Percentiles rank a stretch among this genome's conserved stretches.
phyloP scores from a whole-genome alignment of 176 grass and related monocot species.

The Secale cereale region DNA sequence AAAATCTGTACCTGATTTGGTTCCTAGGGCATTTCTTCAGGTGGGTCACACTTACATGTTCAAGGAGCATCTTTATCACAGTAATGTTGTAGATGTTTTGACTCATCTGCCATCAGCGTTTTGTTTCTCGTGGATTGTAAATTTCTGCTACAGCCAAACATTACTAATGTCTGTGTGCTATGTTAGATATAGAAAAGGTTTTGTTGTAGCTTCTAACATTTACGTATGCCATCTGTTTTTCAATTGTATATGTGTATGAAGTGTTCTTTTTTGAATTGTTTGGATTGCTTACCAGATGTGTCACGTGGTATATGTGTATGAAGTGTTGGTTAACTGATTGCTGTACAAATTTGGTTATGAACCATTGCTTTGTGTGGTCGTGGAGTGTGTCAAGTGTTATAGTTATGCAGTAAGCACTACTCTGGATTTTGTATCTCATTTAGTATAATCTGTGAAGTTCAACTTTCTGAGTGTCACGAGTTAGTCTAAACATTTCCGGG shows the following conservation, averaged over 20 bases:
- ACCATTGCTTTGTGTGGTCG: background rate
- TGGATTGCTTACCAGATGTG: too few species aligned
- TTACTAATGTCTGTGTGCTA: background rate
- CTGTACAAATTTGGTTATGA: background rate
- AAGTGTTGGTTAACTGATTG: background rate
- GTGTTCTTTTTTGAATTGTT: too few species aligned
- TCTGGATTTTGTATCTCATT: background rate
- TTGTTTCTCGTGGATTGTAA: slow-evolving; percentile 3
- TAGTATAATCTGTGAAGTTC: background rate
- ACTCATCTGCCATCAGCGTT: background rate
- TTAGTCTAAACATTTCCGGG: background rate
- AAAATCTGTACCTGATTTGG: slow-evolving; percentile 83
- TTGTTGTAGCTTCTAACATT: background rate
- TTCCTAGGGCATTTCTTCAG: slow-evolving; percentile 94
- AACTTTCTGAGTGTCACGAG: background rate
- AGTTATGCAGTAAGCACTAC: background rate
- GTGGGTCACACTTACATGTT: slow-evolving; percentile 32
- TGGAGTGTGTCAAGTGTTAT: background rate
- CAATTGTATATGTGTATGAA: too few species aligned
- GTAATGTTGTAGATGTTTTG: background rate
- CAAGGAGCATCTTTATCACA: background rate
- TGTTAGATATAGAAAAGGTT: background rate
- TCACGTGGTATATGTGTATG: background rate
- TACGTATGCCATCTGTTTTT: background rate
- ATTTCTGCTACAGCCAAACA: background rate